phyloP scores from a whole-genome alignment of 345 rosid genomes.

The Anastatica hierochuntica region DNA sequence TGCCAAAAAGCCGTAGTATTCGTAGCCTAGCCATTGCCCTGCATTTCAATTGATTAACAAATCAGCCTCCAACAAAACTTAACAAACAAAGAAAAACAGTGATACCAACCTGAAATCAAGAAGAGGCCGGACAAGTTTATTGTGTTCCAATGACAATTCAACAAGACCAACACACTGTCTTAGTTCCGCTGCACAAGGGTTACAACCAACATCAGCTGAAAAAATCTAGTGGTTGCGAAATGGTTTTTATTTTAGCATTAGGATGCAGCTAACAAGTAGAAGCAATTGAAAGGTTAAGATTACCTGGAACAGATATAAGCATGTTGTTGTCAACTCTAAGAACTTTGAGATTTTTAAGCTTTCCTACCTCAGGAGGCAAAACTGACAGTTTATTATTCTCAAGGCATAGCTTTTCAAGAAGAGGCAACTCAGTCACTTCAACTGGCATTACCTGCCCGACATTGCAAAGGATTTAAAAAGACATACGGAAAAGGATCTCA shows the following conservation, averaged over 20 bases:
- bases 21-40: slow-evolving; percentile 86
- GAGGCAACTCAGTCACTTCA: slow-evolving; percentile 66
- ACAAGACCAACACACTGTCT: slow-evolving; percentile 73
- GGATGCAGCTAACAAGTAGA: neutral
- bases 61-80: slow-evolving; percentile 26
- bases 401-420: slow-evolving; percentile 80
- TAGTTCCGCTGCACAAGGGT: slow-evolving; percentile 64
- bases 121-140: slow-evolving; percentile 90
- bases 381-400: slow-evolving; percentile 66
- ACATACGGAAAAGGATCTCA: too few relatives aligned
- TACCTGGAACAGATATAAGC: slow-evolving; percentile 91
- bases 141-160: slow-evolving; percentile 91
- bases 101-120: slow-evolving; percentile 88
- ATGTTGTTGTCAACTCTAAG: slow-evolving; percentile 71
- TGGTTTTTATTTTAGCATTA: neutral
- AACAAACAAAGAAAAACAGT: slow-evolving; percentile 13
- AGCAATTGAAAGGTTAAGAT: slow-evolving; percentile 10
- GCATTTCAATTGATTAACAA: slow-evolving; percentile 36
- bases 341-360: slow-evolving; percentile 57
- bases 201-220: slow-evolving; percentile 17
- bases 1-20: slow-evolving; percentile 86
- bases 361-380: slow-evolving; percentile 90
- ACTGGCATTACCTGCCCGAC: slow-evolving; percentile 65
- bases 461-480: too few relatives aligned
- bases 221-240: neutral